Base-by-base conservation (phyloP, 768 basidiomycete genomes). In the Tubosaeta sp. region DNA sequence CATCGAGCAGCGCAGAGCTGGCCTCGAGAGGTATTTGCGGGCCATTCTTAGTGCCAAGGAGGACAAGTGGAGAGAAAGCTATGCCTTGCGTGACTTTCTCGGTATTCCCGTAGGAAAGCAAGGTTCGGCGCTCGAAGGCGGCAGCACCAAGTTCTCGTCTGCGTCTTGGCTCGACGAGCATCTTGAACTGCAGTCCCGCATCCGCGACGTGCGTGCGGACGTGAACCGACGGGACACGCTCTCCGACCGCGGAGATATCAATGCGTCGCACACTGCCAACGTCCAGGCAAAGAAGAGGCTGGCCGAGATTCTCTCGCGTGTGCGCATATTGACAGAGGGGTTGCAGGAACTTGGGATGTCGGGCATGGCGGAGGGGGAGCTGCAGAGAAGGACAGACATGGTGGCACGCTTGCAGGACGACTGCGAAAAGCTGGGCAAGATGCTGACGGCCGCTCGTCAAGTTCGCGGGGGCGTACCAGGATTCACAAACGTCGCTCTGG, bases 151-250 rank as follows among this genome's bases (percentile, higher is more conserved):
- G 52, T 90, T 90, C 69, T 87, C 90, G 0, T 76, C 81, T 1
- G 73, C 90, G 9, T 81, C 83, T 38, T 97, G 95, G 94, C 78
- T 96, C 14, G 88, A 94, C 54, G 95, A 96, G 68, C 90, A 94
- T 61, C 70, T 80, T 47, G 84, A 86, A 47, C 70, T 95, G 9
- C 88, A 91, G 64, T 72, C 82, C 13, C 79, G 83, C 29, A 76
- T 92, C 40, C 84, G 94, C 34, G 83, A 86, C 59, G 78, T 94
- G 53, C 87, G 93, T 59, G 86, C 93, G 4, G 84, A 88, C 57
- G 80, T 96, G 68, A 87, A 91, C 71, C 82, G 87, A 64, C 85
- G 94, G 44, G 92, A 96, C 67, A 84, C 91, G 0, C 80, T 94
- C 51, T 80, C 86, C 4, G 82, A 86, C 54, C 77, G 80, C 36